Base-by-base conservation (phyloP, 257 asterid species). In the Echium plantagineum region DNA sequence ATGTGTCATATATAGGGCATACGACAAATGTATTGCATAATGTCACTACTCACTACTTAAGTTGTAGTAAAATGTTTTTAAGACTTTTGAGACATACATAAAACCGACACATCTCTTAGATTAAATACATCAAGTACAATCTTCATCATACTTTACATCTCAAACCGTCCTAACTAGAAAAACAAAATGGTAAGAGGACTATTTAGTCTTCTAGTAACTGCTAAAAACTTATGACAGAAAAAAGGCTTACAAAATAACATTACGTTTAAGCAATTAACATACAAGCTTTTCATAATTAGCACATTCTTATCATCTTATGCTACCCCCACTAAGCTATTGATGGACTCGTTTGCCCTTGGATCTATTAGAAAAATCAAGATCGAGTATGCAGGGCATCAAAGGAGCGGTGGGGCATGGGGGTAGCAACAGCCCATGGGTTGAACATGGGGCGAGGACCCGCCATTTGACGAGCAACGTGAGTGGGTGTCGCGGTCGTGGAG, bases 351-450 rank as follows among this genome's bases (percentile, higher is more conserved):
- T 57, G 59, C 60, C 48, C 67, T 42, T 62, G 5, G 38, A 38
- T 2, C 13, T 21, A 12, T 20, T 24, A 51, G 6, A n/a, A 19
- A 52, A 49, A 55, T 73, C 80, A 80, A 6, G 78, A 72, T 58
- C 85, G 55, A 1, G 83, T 63, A 17, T 65, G 81, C 15, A 80
- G 66, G 52, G 67, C 77, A 64, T 75, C 76, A 6, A 77, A 78
- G 17, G 69, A 77, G 48, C 74, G 68, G 42, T 73, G 81, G 0
- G 69, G 42, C 56, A 55, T 21, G 13, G 76, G 59, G 13, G 80
- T 18, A 52, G 21, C 19, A 24, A 24, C 26, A 1, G 79, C 74
- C 86, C 86, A 81, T 9, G 83, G 82, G 55, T 77, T 79, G 75
- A 83, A 83, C 9, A 71, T 62, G 2, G 80, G 72, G 32, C 84